Percentiles rank a stretch among this genome's conserved stretches.
phyloP scores from a whole-genome alignment of 805 yeast species.

The Zygoascus tannicola region DNA sequence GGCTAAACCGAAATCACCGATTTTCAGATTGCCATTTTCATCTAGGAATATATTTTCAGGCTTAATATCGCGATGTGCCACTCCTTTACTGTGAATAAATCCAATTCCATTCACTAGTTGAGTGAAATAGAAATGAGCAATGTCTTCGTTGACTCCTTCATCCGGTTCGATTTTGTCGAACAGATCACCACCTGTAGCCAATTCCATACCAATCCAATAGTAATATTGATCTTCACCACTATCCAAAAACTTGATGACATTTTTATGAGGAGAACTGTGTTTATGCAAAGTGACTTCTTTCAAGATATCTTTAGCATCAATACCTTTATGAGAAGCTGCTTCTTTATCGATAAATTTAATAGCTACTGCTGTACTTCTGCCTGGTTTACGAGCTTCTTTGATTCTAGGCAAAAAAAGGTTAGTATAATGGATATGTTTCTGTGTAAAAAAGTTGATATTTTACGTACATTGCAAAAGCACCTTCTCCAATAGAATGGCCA shows the following conservation, averaged over 20 bases:
- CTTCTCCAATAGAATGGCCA: slow-evolving; percentile 54
- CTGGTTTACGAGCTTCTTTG: slow-evolving; percentile 37
- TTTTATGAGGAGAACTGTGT: slow-evolving; percentile 48
- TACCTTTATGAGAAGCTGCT: slow-evolving; percentile 9
- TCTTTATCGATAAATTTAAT: slow-evolving; percentile 44
- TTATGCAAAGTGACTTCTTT: slow-evolving; percentile 53
- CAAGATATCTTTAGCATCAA: slow-evolving; percentile 7
- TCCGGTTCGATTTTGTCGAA: slow-evolving; percentile 76
- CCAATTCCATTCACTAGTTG: slow-evolving; percentile 55
- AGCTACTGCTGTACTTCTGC: slow-evolving; percentile 39
- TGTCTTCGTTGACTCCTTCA: slow-evolving; percentile 53
- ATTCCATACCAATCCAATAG: slow-evolving; percentile 58
- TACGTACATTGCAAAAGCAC: slow-evolving; percentile 51
- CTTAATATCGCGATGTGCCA: slow-evolving; percentile 56
- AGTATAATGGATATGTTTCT: not conserved
- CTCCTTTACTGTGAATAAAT: slow-evolving; percentile 53
- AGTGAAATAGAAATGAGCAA: slow-evolving; percentile 59
- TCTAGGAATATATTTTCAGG: slow-evolving; percentile 64
- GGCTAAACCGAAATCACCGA: slow-evolving; percentile 75
- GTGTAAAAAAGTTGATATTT: not conserved
- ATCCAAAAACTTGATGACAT: slow-evolving; percentile 46
- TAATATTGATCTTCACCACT: slow-evolving; percentile 47
- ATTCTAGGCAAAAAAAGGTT: slow-evolving; percentile 32
- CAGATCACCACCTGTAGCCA: slow-evolving; percentile 66
- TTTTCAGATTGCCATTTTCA: slow-evolving; percentile 51